These are phyloP conservation scores for Saxispiralis lemnorum DNA, from an alignment of 495 filamentous ascomycete species.

Conservation along the genomic window DNA sequence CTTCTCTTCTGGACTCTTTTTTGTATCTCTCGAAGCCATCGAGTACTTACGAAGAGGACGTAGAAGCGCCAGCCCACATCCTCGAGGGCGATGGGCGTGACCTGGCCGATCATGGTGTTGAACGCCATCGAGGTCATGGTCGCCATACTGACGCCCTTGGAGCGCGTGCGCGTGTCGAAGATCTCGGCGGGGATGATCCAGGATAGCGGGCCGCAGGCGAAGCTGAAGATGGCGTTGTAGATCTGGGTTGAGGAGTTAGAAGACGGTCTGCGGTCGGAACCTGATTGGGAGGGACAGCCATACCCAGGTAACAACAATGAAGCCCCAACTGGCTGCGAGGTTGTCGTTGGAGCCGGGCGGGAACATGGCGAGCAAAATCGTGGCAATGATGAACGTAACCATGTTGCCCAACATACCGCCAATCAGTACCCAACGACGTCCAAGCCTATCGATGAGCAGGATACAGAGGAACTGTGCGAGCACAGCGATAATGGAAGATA, in stretches of 20 bases:
- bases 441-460: slow-evolving; percentile 46
- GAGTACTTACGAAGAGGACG: slow-evolving; percentile 35
- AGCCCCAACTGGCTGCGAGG: slow-evolving; percentile 47
- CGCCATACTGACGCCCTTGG: slow-evolving; percentile 49
- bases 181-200: slow-evolving; percentile 53
- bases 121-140: slow-evolving; percentile 50
- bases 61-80: slow-evolving; percentile 45
- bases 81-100: slow-evolving; percentile 40
- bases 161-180: slow-evolving; percentile 49
- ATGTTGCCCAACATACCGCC: slow-evolving; percentile 47
- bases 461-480: slow-evolving; percentile 50
- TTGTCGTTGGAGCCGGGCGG: slow-evolving; percentile 36
- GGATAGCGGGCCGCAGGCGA: not conserved
- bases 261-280: too few relatives aligned
- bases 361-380: slow-evolving; percentile 37
- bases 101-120: slow-evolving; percentile 57
- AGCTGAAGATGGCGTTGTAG: not conserved
- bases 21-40: not conserved
- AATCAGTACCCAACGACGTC: slow-evolving; percentile 49
- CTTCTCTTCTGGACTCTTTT: too few relatives aligned
- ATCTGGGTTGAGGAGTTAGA: not conserved
- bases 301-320: slow-evolving; percentile 54
- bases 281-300: slow-evolving; percentile 11
- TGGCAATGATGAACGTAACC: slow-evolving; percentile 37
- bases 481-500: slow-evolving; percentile 44